Conservation (phyloP, 2,329 filamentous ascomycete species). For the Colletotrichum chlorophyti region DNA sequence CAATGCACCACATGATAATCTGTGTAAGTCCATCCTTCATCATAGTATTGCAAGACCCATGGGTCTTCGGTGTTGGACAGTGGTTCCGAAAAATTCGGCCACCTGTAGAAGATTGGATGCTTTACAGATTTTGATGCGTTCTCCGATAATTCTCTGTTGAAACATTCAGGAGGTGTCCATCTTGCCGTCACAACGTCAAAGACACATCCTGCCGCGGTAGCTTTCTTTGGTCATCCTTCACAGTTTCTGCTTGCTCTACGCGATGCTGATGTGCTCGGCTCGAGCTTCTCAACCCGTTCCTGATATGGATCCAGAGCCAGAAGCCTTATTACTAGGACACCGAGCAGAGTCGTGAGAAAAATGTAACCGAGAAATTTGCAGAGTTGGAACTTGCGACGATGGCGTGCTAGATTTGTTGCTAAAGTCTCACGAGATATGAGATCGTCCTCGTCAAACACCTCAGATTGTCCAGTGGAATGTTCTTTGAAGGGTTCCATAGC, state of each 20-base stretch:
- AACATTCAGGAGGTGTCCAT: neutral
- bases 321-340: too few species aligned
- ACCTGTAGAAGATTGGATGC: neutral
- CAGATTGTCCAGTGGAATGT: too few species aligned
- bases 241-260: neutral
- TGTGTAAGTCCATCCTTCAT: neutral
- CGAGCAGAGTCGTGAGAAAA: too few species aligned
- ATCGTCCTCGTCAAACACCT: too few species aligned
- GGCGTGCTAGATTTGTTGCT: too few species aligned
- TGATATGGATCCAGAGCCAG: too few species aligned
- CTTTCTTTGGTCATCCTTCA: neutral
- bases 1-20: neutral
- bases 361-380: too few species aligned
- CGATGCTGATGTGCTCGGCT: neutral
- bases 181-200: neutral
- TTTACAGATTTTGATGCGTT: neutral
- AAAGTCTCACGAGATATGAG: too few species aligned
- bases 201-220: neutral
- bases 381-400: too few species aligned
- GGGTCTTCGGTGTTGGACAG: neutral
- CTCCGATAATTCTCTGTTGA: neutral
- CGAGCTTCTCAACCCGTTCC: too few species aligned
- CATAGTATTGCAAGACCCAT: neutral
- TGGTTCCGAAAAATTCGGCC: neutral
- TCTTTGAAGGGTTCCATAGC: too few species aligned